A percentile compares a stretch with the other conserved stretches of the same genome.
Evolutionary conservation across 2,329 filamentous ascomycete genomes (phyloP).

Genomic region (Fonsecaea erecta): DNA sequence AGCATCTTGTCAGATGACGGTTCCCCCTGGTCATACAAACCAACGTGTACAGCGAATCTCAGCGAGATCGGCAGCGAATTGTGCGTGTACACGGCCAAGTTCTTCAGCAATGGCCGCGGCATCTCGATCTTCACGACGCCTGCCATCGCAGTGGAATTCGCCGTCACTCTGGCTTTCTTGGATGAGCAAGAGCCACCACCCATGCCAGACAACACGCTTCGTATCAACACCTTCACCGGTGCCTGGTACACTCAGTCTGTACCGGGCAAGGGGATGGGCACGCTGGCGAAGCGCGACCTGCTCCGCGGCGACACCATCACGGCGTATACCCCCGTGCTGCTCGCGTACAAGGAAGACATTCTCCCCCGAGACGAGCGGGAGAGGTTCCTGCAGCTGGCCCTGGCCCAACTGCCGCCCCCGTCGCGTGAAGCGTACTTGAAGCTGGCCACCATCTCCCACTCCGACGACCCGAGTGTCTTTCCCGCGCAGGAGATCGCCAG

Average conservation of each 20-base stretch:
- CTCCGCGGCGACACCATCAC: slow-evolving; percentile 16
- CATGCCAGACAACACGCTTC: background rate
- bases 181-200: background rate
- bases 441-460: slow-evolving; percentile 14
- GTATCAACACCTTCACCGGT: slow-evolving; percentile 2
- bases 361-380: slow-evolving; percentile 18
- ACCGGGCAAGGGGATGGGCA: slow-evolving; percentile 24
- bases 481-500: slow-evolving; percentile 27
- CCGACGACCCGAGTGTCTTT: slow-evolving; percentile 4
- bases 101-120: slow-evolving; percentile 18
- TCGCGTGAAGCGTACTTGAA: slow-evolving; percentile 7
- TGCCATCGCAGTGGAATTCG: slow-evolving; percentile 13
- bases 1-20: background rate
- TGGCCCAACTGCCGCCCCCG: slow-evolving; percentile 22
- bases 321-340: slow-evolving; percentile 26
- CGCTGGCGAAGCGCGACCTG: slow-evolving; percentile 22
- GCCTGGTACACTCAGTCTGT: slow-evolving; percentile 21
- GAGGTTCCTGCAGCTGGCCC: slow-evolving; percentile 21
- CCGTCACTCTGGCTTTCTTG: background rate
- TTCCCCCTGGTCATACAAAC: slow-evolving; percentile 24
- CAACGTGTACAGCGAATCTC: slow-evolving; percentile 21
- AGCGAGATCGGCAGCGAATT: slow-evolving; percentile 19
- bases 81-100: slow-evolving; percentile 24
- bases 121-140: slow-evolving; percentile 32
- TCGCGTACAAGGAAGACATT: slow-evolving; percentile 24